phyloP scores from a whole-genome alignment of 805 yeast species.

The Cyberlindnera suaveolens region DNA sequence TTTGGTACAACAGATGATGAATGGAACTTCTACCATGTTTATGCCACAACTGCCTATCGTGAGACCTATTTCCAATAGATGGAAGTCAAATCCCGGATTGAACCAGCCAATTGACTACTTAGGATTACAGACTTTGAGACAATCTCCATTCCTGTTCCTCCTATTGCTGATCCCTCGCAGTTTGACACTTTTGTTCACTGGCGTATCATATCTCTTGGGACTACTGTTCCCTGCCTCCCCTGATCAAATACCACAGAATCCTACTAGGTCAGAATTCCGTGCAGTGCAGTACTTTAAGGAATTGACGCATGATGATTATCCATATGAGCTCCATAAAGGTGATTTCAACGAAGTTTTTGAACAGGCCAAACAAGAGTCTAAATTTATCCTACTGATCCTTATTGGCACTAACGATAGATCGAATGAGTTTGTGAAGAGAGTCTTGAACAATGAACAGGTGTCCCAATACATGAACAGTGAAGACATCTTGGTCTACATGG shows the following conservation, averaged over 20 bases:
- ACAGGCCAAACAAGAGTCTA: conserved; percentile 15
- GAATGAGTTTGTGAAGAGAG: conserved; percentile 34
- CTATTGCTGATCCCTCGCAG: conserved; percentile 52
- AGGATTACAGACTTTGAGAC: conserved; percentile 9
- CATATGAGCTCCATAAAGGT: conserved; percentile 10
- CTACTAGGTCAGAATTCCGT: conserved; percentile 16
- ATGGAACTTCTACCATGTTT: neutral
- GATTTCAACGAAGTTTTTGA: conserved; percentile 20
- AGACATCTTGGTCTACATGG: conserved; percentile 54
- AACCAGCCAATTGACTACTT: conserved; percentile 5
- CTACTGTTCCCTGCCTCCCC: conserved; percentile 31
- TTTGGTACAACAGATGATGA: neutral
- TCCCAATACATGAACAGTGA: conserved; percentile 32
- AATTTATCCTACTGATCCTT: conserved; percentile 15
- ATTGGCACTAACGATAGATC: conserved; percentile 25
- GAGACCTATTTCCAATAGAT: conserved; percentile 26
- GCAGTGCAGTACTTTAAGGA: conserved; percentile 9
- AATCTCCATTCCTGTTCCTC: conserved; percentile 40
- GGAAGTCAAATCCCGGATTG: conserved; percentile 16
- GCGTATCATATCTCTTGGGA: conserved; percentile 30
- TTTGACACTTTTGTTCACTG: conserved; percentile 35
- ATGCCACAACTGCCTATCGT: conserved; percentile 28
- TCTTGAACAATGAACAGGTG: conserved; percentile 41
- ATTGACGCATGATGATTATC: conserved; percentile 12
- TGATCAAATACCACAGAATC: conserved; percentile 26